Percentiles rank a stretch among this genome's conserved stretches.
Evolutionary conservation across 2,329 filamentous ascomycete species (phyloP).

Genomic region (Nemania serpens): DNA sequence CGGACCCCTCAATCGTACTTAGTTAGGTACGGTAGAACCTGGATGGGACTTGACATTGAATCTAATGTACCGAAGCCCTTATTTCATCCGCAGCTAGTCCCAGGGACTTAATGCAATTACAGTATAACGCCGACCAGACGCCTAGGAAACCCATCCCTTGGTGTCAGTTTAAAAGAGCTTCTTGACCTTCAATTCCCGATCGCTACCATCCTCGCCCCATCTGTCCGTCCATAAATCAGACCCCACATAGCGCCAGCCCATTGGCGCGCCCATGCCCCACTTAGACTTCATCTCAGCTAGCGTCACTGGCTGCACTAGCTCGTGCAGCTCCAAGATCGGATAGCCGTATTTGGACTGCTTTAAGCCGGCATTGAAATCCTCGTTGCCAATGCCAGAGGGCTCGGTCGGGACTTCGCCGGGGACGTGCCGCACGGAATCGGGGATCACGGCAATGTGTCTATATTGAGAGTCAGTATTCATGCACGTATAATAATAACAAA

Average conservation of each 20-base stretch:
- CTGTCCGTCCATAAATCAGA: conserved; percentile 11
- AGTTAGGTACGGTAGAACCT: no score
- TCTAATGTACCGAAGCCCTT: no score
- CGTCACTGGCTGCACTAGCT: conserved; percentile 14
- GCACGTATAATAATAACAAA: background rate
- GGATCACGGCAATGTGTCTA: background rate
- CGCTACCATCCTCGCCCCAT: background rate
- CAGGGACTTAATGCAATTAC: no score
- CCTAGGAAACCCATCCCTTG: no score
- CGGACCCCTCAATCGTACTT: no score
- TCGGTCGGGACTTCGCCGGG: background rate
- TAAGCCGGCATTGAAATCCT: background rate
- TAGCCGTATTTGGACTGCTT: conserved; percentile 7
- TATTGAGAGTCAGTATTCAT: no score
- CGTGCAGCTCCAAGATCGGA: conserved; percentile 13
- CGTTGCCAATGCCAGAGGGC: background rate
- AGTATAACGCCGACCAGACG: no score
- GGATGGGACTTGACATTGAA: no score
- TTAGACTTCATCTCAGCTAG: conserved; percentile 15
- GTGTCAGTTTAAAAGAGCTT: conserved; percentile 4
- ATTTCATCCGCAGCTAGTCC: no score
- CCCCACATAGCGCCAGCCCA: conserved; percentile 15
- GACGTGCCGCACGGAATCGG: background rate
- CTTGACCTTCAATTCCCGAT: conserved; percentile 8
- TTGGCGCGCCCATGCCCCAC: conserved; percentile 13